A percentile compares a stretch with the other conserved stretches of the same genome.
Evolutionary conservation across 108 stramenopile genomes (phyloP).

Genomic region (Skeletonema menzelii): DNA sequence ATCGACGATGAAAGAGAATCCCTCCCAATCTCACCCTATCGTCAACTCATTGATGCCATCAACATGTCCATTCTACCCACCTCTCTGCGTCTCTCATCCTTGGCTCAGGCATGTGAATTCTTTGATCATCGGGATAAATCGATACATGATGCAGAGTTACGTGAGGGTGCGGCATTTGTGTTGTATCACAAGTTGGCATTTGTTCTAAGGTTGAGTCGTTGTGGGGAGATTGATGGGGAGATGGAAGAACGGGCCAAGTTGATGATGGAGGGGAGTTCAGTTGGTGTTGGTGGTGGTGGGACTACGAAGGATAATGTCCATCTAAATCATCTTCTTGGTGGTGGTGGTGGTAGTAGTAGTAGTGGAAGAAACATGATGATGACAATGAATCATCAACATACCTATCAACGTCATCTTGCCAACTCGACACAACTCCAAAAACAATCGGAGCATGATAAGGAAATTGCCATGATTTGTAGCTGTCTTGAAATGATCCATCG

Average conservation of each 20-base stretch:
- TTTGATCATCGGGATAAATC: constrained; percentile 57
- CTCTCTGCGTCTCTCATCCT: constrained; percentile 36
- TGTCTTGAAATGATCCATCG: constrained; percentile 64
- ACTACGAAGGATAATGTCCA: no score
- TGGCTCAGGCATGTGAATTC: constrained; percentile 48
- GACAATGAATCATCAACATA: constrained; percentile 22
- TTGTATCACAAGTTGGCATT: constrained; percentile 60
- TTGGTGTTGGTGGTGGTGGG: not conserved
- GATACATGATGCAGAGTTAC: constrained; percentile 48
- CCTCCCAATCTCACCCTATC: constrained; percentile 38
- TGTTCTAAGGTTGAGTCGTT: constrained; percentile 19
- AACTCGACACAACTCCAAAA: constrained; percentile 22
- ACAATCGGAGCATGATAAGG: constrained; percentile 47
- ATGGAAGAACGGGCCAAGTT: not conserved
- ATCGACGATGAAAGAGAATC: constrained; percentile 3
- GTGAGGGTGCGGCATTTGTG: constrained; percentile 52
- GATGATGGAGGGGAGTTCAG: not conserved
- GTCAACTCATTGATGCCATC: constrained; percentile 52
- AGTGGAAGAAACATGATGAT: not conserved
- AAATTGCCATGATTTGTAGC: constrained; percentile 54
- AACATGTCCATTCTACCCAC: constrained; percentile 57
- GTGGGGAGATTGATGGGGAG: constrained; percentile 11
- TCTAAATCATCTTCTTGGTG: no score
- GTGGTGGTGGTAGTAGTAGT: not conserved
- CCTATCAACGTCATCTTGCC: constrained; percentile 25